Conservation (phyloP, 2,329 filamentous ascomycete genomes). For the Colletotrichum somersetense region DNA sequence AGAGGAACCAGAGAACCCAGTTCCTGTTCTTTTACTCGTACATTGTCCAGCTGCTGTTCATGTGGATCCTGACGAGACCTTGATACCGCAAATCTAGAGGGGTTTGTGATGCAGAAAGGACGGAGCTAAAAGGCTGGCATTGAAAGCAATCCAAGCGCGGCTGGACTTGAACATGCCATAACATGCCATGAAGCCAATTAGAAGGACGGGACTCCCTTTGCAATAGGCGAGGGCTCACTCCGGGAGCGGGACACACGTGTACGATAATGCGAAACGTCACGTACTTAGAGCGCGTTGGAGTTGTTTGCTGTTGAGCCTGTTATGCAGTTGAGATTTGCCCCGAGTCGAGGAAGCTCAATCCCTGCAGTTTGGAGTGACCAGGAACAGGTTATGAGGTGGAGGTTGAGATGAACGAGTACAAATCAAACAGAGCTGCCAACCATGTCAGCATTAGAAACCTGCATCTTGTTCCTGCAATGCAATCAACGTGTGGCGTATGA, state of each 20-base stretch:
- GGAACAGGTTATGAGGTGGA: conserved; percentile 5
- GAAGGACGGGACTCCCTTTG: conserved; percentile 8
- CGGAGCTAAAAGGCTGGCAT: neutral
- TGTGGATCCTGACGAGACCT: conserved; percentile 77
- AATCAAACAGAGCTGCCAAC: conserved; percentile 13
- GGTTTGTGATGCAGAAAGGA: neutral
- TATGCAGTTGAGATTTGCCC: neutral
- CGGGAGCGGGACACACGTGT: conserved; percentile 7
- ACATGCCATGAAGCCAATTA: conserved; percentile 10
- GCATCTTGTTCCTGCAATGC: conserved; percentile 17
- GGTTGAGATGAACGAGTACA: conserved; percentile 1
- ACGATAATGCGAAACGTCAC: conserved; percentile 34
- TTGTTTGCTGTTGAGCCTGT: conserved; percentile 20
- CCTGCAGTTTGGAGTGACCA: conserved; percentile 21
- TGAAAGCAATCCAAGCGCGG: conserved; percentile 14
- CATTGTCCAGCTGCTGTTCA: conserved; percentile 92
- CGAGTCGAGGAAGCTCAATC: conserved; percentile 21
- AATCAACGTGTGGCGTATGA: neutral
- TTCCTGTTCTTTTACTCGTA: conserved; percentile 97
- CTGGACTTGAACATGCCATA: neutral
- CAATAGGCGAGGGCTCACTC: neutral
- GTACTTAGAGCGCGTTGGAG: neutral
- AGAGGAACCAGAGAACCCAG: conserved; percentile 88
- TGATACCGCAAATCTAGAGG: conserved; percentile 44
- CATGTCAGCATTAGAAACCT: conserved; percentile 8